Evolutionary conservation across 2,329 filamentous ascomycete genomes (phyloP), one percentile per base, ranked within the genome.

Genomic region (Ophiognomonia clavigignenti-juglandacearum): DNA sequence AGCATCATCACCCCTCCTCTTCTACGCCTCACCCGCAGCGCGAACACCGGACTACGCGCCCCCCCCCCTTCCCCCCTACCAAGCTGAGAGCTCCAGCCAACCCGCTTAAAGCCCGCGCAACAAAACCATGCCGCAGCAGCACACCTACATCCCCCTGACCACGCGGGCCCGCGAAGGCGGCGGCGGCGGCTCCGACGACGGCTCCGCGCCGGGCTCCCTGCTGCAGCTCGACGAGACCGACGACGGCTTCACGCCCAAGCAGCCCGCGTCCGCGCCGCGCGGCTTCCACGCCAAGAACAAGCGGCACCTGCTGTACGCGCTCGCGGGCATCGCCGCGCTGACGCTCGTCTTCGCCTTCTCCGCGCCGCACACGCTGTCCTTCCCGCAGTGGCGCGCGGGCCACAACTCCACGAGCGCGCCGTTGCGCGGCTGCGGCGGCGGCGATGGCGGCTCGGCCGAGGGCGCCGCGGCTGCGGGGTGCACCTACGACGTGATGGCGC

Each of bases 401-500:
- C 19, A 14, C 3, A 16, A 35, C n/a, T 16, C 14, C n/a, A 13
- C 29, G 6, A 35, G n/a, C 13, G 32, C 32, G 19, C n/a, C 32
- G 10, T 7, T 16, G 32, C 32, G 10, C 24, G 43, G 35, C 35
- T 45, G 43, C 35, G 43, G 43, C 35, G 20, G 27, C 23, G n/a
- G n/a, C n/a, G n/a, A n/a, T n/a, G n/a, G n/a, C n/a, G n/a, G n/a
- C n/a, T 45, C 43, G 18, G 24, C 35, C 10, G 18, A 26, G 24
- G 35, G 39, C 16, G 43, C 43, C 35, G n/a, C 18, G 10, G 43
- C 16, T 11, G 24, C 22, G 20, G 43, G 43, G 11, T 45, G 43
- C 43, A 34, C 19, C n/a, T 45, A 39, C 35, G 43, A 45, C 27
- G 19, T 36, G 16, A 45, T 54, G 14, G 56, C 51, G 34, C 44